These are phyloP conservation scores for Cystobasidiaceae sp. DNA, from an alignment of 1,284 basidiomycete genomes.

Conservation along the genomic window DNA sequence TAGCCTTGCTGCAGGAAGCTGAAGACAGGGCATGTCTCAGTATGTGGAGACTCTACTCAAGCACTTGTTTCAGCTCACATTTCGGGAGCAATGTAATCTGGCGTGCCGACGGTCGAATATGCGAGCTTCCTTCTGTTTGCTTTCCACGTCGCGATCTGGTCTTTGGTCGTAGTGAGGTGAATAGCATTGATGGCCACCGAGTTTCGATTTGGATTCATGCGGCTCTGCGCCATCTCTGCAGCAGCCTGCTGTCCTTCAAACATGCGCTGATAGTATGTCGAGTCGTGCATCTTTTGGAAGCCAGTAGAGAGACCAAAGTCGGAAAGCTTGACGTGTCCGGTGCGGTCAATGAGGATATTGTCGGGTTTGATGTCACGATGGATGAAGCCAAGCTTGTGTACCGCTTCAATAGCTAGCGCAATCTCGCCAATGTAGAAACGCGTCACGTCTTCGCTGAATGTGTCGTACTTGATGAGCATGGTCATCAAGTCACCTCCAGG, in stretches of 20 bases:
- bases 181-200: constrained; percentile 94
- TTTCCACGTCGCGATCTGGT: constrained; percentile 98
- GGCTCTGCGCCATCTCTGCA: background rate
- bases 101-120: constrained; percentile 96
- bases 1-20: constrained; percentile 91
- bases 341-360: constrained; percentile 93
- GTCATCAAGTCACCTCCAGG: constrained; percentile 97
- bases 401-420: constrained; percentile 94
- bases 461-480: constrained; percentile 99
- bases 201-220: constrained; percentile 56
- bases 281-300: constrained; percentile 91
- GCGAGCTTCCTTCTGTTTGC: constrained; percentile 95
- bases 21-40: too few relatives aligned
- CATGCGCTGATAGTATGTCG: constrained; percentile 87
- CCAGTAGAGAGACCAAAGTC: constrained; percentile 93
- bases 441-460: constrained; percentile 96
- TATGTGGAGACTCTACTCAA: background rate
- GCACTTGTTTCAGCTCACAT: constrained; percentile 50
- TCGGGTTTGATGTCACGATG: constrained; percentile 97
- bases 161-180: constrained; percentile 80
- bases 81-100: constrained; percentile 98
- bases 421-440: constrained; percentile 99
- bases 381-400: constrained; percentile 98
- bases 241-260: constrained; percentile 57
- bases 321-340: constrained; percentile 89